Evolutionary conservation across 148 eudicot genomes (phyloP), one percentile per base, ranked within the genome.

Genomic region (Rhododendron mucronatum): DNA sequence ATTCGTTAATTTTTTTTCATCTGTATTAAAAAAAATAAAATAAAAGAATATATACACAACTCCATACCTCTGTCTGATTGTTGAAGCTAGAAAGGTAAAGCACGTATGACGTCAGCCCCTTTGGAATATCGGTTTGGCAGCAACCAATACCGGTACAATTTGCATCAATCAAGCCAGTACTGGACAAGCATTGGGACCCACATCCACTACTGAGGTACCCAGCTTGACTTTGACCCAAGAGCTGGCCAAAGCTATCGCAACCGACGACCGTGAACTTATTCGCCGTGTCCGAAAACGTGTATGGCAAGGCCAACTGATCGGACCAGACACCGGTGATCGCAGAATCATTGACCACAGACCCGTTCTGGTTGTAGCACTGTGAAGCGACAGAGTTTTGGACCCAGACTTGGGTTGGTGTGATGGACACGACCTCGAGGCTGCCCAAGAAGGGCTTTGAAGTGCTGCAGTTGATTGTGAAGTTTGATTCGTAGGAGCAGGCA

Each of bases 191-290:
- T 2, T 71, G 3, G 0, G 91, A 28, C 0, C 82, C 23, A 45
- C 92, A 91, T 0, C 88, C 89, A 53, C 84, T 81, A 2, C 86
- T 78, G 44, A 85, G 81, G 26, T 82, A 73, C 1, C 77, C 71
- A 0, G 86, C 89, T 6, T 51, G 21, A 55, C 67, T 0, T n/a
- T 0, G 1, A 88, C 92, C 3, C 0, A 0, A 1, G 65, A 91
- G 73, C 14, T 80, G 1, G 0, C 76, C 92, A 0, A 53, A 53
- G 26, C 87, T 90, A n/a, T 91, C 90, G 44, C 95, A 93, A 6
- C 95, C 94, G 18, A 92, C 30, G 7, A 87, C 87, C 1, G 86
- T 82, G 37, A 93, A 88, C 81, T 71, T 90, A 87, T 93, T 93
- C 2, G 20, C 65, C 0, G 87, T 86, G 73, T 88, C 82, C 1